phyloP scores from a whole-genome alignment of 2,329 filamentous ascomycete genomes.

The Sporothrix inflata region DNA sequence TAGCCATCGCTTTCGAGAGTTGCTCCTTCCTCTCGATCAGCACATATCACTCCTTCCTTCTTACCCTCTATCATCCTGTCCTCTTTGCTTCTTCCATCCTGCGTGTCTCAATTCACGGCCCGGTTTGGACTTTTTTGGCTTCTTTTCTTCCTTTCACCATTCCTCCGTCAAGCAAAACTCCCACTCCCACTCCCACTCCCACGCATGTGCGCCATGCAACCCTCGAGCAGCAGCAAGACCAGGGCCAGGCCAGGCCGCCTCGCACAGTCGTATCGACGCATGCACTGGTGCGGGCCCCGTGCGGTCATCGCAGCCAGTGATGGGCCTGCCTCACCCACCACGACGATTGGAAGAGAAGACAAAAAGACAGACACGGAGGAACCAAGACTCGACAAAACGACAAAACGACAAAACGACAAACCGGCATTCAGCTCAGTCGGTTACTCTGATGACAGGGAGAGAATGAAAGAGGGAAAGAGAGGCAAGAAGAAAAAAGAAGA shows the following conservation, averaged over 20 bases:
- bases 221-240: not conserved
- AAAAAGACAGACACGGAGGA: not conserved
- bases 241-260: not conserved
- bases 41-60: not conserved
- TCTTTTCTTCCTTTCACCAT: not conserved
- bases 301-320: slow-evolving; percentile 6
- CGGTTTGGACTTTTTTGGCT: not conserved
- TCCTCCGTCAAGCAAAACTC: not conserved
- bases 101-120: not conserved
- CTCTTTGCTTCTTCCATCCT: not conserved
- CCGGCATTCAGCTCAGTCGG: not conserved
- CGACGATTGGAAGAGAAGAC: too few relatives aligned
- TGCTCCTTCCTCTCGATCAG: not conserved
- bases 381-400: too few relatives aligned
- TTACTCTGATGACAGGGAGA: not conserved
- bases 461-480: not conserved
- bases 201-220: slow-evolving; percentile 1
- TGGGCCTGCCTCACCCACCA: not conserved
- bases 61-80: not conserved
- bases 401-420: not conserved
- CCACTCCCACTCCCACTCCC: not conserved
- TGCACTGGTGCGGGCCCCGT: slow-evolving; percentile 18
- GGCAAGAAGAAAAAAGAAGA: too few relatives aligned
- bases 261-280: not conserved
- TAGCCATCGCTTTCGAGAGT: not conserved